These are phyloP conservation scores for Monosporascus sp. DNA, from an alignment of 2,329 filamentous ascomycete species.

Conservation along the genomic window DNA sequence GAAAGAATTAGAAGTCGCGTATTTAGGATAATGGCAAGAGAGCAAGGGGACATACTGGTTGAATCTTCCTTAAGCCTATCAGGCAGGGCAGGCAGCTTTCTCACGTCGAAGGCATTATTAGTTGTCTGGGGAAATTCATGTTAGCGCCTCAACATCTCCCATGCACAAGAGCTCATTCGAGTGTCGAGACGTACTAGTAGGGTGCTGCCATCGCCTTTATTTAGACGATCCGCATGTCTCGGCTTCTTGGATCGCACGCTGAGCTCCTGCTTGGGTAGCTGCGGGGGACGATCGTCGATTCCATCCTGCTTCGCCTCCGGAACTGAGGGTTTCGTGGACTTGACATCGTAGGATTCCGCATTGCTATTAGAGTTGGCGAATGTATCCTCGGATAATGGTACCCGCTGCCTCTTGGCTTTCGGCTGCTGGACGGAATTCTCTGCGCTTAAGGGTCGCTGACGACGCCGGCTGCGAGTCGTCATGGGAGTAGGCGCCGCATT, in stretches of 20 bases:
- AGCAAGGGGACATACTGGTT: slow-evolving; percentile 47
- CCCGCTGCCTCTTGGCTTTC: slow-evolving; percentile 58
- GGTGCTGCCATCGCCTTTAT: slow-evolving; percentile 63
- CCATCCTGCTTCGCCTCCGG: slow-evolving; percentile 42
- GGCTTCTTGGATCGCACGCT: slow-evolving; percentile 58
- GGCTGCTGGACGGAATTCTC: slow-evolving; percentile 52
- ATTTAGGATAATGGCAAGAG: neutral
- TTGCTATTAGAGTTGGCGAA: slow-evolving; percentile 46
- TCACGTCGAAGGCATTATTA: slow-evolving; percentile 79
- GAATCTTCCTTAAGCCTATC: slow-evolving; percentile 66
- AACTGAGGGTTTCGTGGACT: slow-evolving; percentile 45
- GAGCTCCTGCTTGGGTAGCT: slow-evolving; percentile 44
- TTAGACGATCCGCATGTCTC: slow-evolving; percentile 56
- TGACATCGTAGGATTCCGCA: slow-evolving; percentile 53
- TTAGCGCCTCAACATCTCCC: slow-evolving; percentile 7
- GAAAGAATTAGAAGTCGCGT: neutral
- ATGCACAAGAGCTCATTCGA: neutral
- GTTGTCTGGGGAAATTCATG: slow-evolving; percentile 55
- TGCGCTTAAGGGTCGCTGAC: slow-evolving; percentile 53
- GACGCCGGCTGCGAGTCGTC: slow-evolving; percentile 55
- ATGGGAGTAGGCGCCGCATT: slow-evolving; percentile 36
- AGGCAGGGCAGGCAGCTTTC: slow-evolving; percentile 77
- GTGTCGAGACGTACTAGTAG: slow-evolving; percentile 52
- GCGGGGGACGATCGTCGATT: slow-evolving; percentile 34
- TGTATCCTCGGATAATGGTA: slow-evolving; percentile 53